Evolutionary conservation across 164 flowering plant species (phyloP).

Genomic region (Protea cynaroides): DNA sequence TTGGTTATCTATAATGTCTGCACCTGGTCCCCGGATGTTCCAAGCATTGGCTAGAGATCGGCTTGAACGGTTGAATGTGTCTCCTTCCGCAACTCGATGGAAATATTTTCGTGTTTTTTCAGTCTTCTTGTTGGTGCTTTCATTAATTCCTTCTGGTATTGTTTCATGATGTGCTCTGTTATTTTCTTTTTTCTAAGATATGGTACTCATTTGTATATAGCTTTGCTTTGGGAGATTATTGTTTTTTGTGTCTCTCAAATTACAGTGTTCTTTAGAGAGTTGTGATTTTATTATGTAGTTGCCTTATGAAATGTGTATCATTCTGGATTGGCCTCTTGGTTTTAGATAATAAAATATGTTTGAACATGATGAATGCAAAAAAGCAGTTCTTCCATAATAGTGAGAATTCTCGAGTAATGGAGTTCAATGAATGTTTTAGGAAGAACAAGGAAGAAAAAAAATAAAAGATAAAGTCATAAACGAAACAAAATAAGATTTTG

Average conservation of each 20-base stretch:
- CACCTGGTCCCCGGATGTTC: conserved; percentile 62
- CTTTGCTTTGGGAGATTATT: neutral
- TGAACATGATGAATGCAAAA: no score
- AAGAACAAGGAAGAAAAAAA: neutral
- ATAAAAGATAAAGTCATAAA: no score
- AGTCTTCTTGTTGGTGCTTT: conserved; percentile 59
- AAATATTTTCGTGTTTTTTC: conserved; percentile 88
- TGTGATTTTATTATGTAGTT: no score
- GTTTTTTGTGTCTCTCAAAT: neutral
- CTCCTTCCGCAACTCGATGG: conserved; percentile 90
- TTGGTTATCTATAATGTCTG: conserved; percentile 9
- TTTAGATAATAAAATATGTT: neutral
- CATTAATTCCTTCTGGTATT: conserved; percentile 68
- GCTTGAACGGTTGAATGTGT: conserved; percentile 86
- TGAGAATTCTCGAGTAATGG: no score
- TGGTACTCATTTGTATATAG: neutral
- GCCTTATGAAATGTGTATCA: no score
- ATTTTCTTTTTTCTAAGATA: neutral
- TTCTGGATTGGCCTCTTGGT: no score
- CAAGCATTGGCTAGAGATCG: conserved; percentile 93
- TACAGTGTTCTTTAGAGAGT: neutral
- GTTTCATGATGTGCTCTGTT: neutral
- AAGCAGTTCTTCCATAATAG: no score
- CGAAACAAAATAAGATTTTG: no score
- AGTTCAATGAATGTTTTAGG: neutral